Conservation (phyloP, 176 grass and related monocot genomes). For the Oryza officinalis region DNA sequence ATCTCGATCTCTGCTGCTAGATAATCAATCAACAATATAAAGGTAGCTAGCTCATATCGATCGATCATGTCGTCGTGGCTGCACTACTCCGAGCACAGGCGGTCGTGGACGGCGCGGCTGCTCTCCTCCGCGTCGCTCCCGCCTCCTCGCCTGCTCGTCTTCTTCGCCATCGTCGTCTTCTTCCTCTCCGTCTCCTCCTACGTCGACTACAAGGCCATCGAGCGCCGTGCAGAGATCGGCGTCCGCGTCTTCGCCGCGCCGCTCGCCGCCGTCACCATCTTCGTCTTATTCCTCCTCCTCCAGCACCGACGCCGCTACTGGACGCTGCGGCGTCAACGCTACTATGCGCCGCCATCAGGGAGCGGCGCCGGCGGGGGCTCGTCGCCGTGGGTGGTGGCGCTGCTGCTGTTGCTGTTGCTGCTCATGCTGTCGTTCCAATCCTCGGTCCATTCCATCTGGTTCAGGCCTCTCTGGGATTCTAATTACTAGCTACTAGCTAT, state of each 20-base stretch:
- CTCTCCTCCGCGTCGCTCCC: constrained; percentile 65
- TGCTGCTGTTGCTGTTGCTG: constrained; percentile 52
- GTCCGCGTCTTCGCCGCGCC: constrained; percentile 54
- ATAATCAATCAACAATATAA: too few species aligned
- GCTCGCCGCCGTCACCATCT: constrained; percentile 39
- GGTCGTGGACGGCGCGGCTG: constrained; percentile 53
- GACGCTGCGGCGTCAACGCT: background rate
- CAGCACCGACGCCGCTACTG: constrained; percentile 46
- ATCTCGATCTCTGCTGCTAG: too few species aligned
- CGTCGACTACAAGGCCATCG: constrained; percentile 58
- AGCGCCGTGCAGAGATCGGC: constrained; percentile 54
- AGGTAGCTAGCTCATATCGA: background rate
- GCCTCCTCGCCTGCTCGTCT: constrained; percentile 56
- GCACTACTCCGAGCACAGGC: constrained; percentile 25
- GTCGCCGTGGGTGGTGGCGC: background rate
- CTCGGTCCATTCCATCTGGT: constrained; percentile 67
- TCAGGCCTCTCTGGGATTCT: constrained; percentile 55
- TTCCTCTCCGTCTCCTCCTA: constrained; percentile 69
- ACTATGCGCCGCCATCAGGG: too few species aligned
- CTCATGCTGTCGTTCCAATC: constrained; percentile 66
- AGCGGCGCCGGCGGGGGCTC: too few species aligned
- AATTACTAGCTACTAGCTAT: constrained; percentile 14
- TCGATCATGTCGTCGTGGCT: constrained; percentile 46
- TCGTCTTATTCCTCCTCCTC: constrained; percentile 43
- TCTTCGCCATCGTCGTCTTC: constrained; percentile 86